Evolutionary conservation across 257 asterid genomes (phyloP), one percentile per base, ranked within the genome.

Genomic region (Fraxinus cuspidata): DNA sequence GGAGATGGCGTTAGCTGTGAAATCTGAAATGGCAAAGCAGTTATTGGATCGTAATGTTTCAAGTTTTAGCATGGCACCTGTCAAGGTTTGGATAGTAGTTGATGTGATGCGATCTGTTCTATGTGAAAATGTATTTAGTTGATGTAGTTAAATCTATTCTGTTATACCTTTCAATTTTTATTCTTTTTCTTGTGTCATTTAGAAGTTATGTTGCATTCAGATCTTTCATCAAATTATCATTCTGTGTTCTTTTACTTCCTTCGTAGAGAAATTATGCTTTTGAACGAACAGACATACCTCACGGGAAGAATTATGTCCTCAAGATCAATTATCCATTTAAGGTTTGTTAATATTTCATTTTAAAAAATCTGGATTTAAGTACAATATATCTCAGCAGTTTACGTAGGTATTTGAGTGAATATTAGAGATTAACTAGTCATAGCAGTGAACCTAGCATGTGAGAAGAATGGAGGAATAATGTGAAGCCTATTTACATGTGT

Each of bases 231-330:
- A n/a, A 42, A 2, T 66, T 64, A 27, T 72, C 34, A 73, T 74
- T 75, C 56, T 51, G 27, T 71, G 74, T 60, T 66, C 35, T 74
- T 71, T 80, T 73, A 31, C 70, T 78, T 60, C 65, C 53, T 72
- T 44, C 80, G 53, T 84, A 96, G 99, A 87, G 99, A 81, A 90
- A 86, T 82, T 96, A 90, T 88, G 99, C 99, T 70, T 96, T 96
- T 84, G 99, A 96, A 85, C 85, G 97, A 73, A 80, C 89, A 83
- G 98, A 93, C 80, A 64, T 96, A 76, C 95, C 99, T 66, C 91
- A 77, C 10, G 98, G 98, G 56, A 97, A 96, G 85, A 90, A 88
- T 85, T 92, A 89, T 79, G 91, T 82, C 78, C 91, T 96, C 80
- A 96, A 96, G 88, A 87, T 96, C 81, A 93, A 79, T 70, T 96